Evolutionary conservation across 225 moss, liverwort and hornwort species (phyloP), one percentile per base, ranked within the genome.

Genomic region (Pleurozium schreberi): DNA sequence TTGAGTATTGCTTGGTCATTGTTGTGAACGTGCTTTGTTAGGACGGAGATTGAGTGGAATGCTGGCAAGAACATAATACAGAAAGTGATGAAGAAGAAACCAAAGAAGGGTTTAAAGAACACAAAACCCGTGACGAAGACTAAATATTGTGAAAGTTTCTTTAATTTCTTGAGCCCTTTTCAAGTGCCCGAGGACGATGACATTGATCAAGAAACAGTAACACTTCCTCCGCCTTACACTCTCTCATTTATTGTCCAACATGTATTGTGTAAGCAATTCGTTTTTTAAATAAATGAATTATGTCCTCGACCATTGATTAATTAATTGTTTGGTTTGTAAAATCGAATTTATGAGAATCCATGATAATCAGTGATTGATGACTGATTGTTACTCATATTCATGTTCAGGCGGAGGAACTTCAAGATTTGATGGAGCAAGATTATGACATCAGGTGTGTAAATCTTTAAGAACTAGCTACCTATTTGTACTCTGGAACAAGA

Each of bases 171-270:
- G 82, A 98, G 80, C 86, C 98, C 98, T 47, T 96, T 96, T 45
- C 96, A 98, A 94, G 98, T 98, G 74, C 98, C 98, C 14, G 98
- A 98, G 87, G 96, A 96, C 88, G 98, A 98, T 90, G 98, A 98
- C 75, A 96, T 98, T 38, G 98, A 96, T 74, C 98, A 96, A 92
- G 98, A 98, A 38, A 95, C 95, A 79, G 98, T 98, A 89, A 26
- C 34, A 26, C 38, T 61, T 88, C 26, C 69, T 87, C 18, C 43
- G 42, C 42, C 31, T 68, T 33, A 11, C 25, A 20, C 69, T 42
- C 1, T 26, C 62, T 55, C 20, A 62, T 49, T 14, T 26, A 8
- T 45, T 52, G 33, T 74, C 22, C 70, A 47, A 50, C 11, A 28
- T 59, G 40, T 38, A 7, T 38, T 63, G 45, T 34, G 10, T 57